A percentile compares a stretch with the other conserved stretches of the same genome.
These are phyloP conservation scores for Lojkania enalia DNA, from an alignment of 2,329 filamentous ascomycete species.

Conservation along the genomic window DNA sequence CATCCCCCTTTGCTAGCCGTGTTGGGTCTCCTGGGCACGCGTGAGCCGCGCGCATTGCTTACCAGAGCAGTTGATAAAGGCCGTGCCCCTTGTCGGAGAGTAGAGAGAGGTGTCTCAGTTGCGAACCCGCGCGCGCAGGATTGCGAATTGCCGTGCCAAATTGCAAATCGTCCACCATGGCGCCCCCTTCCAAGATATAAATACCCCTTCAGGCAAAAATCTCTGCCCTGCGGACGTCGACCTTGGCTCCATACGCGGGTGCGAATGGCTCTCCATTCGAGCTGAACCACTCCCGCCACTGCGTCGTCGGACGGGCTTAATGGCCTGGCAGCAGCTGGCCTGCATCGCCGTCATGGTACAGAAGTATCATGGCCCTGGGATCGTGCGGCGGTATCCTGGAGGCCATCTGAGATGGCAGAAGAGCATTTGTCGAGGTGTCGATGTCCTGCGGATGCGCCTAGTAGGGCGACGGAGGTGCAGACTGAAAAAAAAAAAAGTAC, in stretches of 20 bases:
- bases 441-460: conserved; percentile 26
- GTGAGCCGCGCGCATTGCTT: conserved; percentile 23
- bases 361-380: conserved; percentile 24
- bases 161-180: not conserved
- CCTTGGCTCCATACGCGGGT: conserved; percentile 29
- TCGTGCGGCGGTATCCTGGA: conserved; percentile 30
- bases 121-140: conserved; percentile 7
- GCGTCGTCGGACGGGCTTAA: conserved; percentile 18
- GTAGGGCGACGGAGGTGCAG: conserved; percentile 30
- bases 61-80: conserved; percentile 16
- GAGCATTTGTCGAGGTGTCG: conserved; percentile 32
- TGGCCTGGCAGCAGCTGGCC: conserved; percentile 17
- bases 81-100: conserved; percentile 4
- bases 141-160: conserved; percentile 15
- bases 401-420: conserved; percentile 27
- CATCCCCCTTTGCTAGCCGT: not conserved
- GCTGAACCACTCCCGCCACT: conserved; percentile 36
- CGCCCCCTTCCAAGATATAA: conserved; percentile 21
- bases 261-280: conserved; percentile 29
- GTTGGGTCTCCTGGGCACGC: too few species aligned
- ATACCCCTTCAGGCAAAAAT: conserved; percentile 20
- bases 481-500: conserved; percentile 17
- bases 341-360: conserved; percentile 29
- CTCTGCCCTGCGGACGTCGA: conserved; percentile 12
- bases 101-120: conserved; percentile 6